phyloP scores from a whole-genome alignment of 2,329 filamentous ascomycete species.

The Allantophomopsis lycopodina region DNA sequence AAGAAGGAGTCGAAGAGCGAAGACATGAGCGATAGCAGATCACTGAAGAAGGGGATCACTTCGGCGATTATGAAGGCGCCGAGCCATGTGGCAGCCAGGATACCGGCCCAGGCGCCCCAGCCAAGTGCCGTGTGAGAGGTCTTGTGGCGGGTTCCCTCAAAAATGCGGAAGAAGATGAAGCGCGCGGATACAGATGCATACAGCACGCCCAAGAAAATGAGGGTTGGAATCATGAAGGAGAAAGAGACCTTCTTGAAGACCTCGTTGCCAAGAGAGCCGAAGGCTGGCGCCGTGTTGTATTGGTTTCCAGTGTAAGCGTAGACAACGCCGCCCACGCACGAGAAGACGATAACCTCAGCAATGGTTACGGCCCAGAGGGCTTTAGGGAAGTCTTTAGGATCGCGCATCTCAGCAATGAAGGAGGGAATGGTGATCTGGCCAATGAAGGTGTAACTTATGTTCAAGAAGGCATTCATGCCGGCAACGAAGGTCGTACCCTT shows the following conservation, averaged over 20 bases:
- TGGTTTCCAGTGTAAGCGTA: slow-evolving; percentile 84
- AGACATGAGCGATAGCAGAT: slow-evolving; percentile 57
- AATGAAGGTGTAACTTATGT: slow-evolving; percentile 94
- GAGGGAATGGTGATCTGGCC: slow-evolving; percentile 88
- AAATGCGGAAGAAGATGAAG: slow-evolving; percentile 85
- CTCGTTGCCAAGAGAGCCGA: slow-evolving; percentile 64
- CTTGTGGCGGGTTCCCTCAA: slow-evolving; percentile 68
- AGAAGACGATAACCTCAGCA: slow-evolving; percentile 76
- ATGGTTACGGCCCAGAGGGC: slow-evolving; percentile 85
- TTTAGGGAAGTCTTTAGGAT: slow-evolving; percentile 76
- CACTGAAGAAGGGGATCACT: slow-evolving; percentile 86
- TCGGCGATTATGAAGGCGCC: slow-evolving; percentile 85
- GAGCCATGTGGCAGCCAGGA: slow-evolving; percentile 67
- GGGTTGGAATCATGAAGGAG: slow-evolving; percentile 88
- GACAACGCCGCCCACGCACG: slow-evolving; percentile 64
- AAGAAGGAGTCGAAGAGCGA: slow-evolving; percentile 88
- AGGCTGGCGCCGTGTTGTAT: slow-evolving; percentile 79
- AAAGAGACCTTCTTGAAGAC: slow-evolving; percentile 80
- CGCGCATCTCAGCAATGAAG: slow-evolving; percentile 89
- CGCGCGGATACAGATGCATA: slow-evolving; percentile 84
- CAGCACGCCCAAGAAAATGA: slow-evolving; percentile 82
- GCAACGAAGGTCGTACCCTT: slow-evolving; percentile 63
- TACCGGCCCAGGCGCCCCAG: slow-evolving; percentile 66
- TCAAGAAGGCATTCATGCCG: slow-evolving; percentile 80
- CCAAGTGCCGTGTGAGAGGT: slow-evolving; percentile 68